A percentile compares a stretch with the other conserved stretches of the same genome.
Evolutionary conservation across 257 asterid genomes (phyloP).

Genomic region (Thymus mandschuricus): DNA sequence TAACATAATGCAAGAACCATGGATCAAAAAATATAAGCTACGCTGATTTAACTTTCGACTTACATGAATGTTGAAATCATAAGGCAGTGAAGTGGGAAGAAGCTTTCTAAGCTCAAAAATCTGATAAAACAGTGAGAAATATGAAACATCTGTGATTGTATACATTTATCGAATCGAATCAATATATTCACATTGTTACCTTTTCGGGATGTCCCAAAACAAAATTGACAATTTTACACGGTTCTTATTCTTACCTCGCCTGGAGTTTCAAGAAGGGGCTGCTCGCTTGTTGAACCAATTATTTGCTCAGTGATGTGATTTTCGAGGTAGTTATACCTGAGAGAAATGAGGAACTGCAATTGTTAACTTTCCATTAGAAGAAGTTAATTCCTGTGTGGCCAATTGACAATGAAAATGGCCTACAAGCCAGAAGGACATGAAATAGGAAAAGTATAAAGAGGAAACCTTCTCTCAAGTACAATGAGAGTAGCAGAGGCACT

Average conservation of each 20-base stretch:
- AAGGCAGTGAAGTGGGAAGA: constrained; percentile 78
- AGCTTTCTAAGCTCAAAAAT: constrained; percentile 91
- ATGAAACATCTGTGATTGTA: constrained; percentile 7
- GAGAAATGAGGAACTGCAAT: constrained; percentile 29
- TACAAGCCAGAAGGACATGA: not conserved
- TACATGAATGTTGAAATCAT: constrained; percentile 90
- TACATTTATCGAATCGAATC: not conserved
- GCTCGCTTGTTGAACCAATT: constrained; percentile 74
- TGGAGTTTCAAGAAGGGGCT: constrained; percentile 86
- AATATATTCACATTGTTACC: not conserved
- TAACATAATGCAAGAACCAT: not conserved
- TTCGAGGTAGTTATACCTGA: constrained; percentile 71
- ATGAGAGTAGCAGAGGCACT: constrained; percentile 69
- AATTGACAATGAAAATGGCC: not conserved
- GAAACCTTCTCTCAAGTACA: constrained; percentile 85
- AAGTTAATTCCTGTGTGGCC: not conserved
- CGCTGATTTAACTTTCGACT: constrained; percentile 35
- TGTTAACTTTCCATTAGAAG: constrained; percentile 16
- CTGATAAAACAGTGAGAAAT: constrained; percentile 45
- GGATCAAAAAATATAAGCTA: not conserved
- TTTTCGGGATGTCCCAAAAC: not conserved
- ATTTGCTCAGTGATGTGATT: constrained; percentile 51
- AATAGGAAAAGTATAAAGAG: constrained; percentile 15
- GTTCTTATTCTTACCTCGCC: constrained; percentile 68
- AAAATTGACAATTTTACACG: not conserved